Conservation (phyloP, 805 yeast species). For the Zygoascus ofunaensis region DNA sequence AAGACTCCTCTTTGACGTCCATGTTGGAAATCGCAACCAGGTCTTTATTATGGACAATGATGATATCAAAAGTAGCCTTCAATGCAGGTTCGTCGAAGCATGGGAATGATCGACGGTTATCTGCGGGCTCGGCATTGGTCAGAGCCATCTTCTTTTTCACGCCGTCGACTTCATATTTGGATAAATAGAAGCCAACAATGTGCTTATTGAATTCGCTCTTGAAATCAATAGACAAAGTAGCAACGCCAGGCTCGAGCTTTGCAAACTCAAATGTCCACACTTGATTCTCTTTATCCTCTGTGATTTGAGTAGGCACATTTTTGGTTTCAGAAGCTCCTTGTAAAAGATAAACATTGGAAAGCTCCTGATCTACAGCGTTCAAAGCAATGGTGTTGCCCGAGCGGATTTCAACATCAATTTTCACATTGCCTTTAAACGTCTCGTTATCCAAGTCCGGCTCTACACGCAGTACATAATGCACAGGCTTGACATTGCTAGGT, state of each 20-base stretch:
- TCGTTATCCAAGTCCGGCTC: conserved; percentile 48
- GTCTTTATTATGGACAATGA: conserved; percentile 42
- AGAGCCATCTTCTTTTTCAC: conserved; percentile 49
- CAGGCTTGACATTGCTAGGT: conserved; percentile 61
- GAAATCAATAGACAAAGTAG: conserved; percentile 46
- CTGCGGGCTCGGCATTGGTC: conserved; percentile 69
- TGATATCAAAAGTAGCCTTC: conserved; percentile 56
- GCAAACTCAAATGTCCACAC: conserved; percentile 52
- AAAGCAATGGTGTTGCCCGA: conserved; percentile 37
- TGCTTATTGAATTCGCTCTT: conserved; percentile 53
- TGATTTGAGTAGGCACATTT: conserved; percentile 23
- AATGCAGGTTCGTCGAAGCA: conserved; percentile 65
- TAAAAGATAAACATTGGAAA: conserved; percentile 38
- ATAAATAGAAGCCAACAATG: conserved; percentile 69
- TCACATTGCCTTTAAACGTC: conserved; percentile 26
- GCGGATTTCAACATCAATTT: conserved; percentile 38
- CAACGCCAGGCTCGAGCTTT: conserved; percentile 36
- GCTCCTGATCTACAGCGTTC: conserved; percentile 57
- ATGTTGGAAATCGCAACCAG: conserved; percentile 59
- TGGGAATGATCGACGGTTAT: conserved; percentile 71
- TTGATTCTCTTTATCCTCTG: conserved; percentile 47
- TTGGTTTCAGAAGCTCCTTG: conserved; percentile 25
- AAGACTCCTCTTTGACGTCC: conserved; percentile 39
- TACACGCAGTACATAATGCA: conserved; percentile 58
- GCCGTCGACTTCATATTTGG: conserved; percentile 47